Evolutionary conservation across 192 early-diverging fungal genomes (phyloP).

Genomic region (Spizellomyces sp.): DNA sequence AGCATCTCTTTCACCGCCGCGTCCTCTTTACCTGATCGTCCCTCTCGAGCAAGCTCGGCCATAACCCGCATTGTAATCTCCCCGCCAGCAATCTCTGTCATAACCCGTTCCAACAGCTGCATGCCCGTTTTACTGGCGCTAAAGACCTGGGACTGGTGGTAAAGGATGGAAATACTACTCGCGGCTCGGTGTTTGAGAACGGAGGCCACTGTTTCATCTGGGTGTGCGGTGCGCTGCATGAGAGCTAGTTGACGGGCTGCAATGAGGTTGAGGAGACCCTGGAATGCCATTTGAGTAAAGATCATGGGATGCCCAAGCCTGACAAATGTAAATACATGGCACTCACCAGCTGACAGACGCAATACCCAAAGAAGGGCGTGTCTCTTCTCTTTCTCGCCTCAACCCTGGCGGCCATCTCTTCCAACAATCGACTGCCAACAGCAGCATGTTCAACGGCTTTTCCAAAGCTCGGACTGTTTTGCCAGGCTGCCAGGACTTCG

Average conservation of each 20-base stretch:
- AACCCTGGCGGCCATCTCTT: slow-evolving; percentile 25
- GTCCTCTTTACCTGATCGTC: neutral
- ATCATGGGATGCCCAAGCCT: neutral
- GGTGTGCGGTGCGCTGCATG: slow-evolving; percentile 6
- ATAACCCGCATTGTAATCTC: slow-evolving; percentile 27
- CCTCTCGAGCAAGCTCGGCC: slow-evolving; percentile 10
- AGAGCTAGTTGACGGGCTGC: slow-evolving; percentile 31
- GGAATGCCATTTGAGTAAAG: neutral
- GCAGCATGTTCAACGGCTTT: slow-evolving; percentile 30
- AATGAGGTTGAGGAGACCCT: slow-evolving; percentile 32
- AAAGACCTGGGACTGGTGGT: slow-evolving; percentile 17
- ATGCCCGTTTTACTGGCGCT: slow-evolving; percentile 20
- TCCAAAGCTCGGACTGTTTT: slow-evolving; percentile 27
- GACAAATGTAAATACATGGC: neutral
- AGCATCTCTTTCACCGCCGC: slow-evolving; percentile 19
- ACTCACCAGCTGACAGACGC: slow-evolving; percentile 24
- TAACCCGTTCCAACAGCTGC: slow-evolving; percentile 16
- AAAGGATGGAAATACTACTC: slow-evolving; percentile 14
- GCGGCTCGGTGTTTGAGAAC: slow-evolving; percentile 15
- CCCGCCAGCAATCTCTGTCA: slow-evolving; percentile 30
- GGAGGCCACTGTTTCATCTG: neutral
- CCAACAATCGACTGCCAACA: slow-evolving; percentile 8
- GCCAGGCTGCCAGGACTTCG: slow-evolving; percentile 27
- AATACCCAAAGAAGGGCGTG: slow-evolving; percentile 39
- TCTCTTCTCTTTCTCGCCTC: slow-evolving; percentile 16